Base-by-base conservation (phyloP, 495 filamentous ascomycete species). In the Cercophora newfieldiana region DNA sequence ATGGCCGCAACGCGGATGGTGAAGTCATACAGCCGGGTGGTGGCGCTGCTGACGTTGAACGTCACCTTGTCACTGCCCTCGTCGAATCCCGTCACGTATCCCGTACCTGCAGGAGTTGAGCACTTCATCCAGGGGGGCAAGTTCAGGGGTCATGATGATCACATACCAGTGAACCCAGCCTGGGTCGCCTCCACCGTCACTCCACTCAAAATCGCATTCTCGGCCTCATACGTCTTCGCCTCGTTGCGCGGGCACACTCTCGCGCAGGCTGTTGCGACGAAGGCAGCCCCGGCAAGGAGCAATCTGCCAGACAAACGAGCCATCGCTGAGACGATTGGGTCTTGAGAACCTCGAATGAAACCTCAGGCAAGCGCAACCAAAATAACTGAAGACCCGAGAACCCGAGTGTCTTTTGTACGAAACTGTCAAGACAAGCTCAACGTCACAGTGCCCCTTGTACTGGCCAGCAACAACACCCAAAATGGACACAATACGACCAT, bases 1-100 rank as follows among this genome's bases (percentile, higher is more conserved):
- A 77, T 75, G 31, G 74, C 80, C 30, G 72, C 73, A 30, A 75
- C 78, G 24, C 72, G 66, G 54, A 83, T 78, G 19, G 54, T 68
- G 16, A 83, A 66, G 61, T 83, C 77, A 58, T 79, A 82, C 14
- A 83, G 71, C 58, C 69, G 64, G 21, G 66, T 54, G 6, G 65
- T 69, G 56, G 30, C 59, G 66, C 71, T 76, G 67, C 59, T 50
- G 31, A 80, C 44, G 1, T 31, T 68, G 66, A 83, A 80, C 12
- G 77, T 80, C 53, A 83, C 68, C 31, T 75, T 78, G 67, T 83
- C 80, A 12, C 68, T 53, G 7, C 63, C 66, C 6, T 71, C 63
- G 49, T 80, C 78, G 53, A 82, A 81, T 21, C 79, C 75, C 2
- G 68, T 72, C 5, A 81, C 78, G 54, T 83, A 83, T 2, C 80